Percentiles rank a stretch among this genome's conserved stretches.
phyloP scores from a whole-genome alignment of 208 protist genomes.

The Trypanosoma rangeli region DNA sequence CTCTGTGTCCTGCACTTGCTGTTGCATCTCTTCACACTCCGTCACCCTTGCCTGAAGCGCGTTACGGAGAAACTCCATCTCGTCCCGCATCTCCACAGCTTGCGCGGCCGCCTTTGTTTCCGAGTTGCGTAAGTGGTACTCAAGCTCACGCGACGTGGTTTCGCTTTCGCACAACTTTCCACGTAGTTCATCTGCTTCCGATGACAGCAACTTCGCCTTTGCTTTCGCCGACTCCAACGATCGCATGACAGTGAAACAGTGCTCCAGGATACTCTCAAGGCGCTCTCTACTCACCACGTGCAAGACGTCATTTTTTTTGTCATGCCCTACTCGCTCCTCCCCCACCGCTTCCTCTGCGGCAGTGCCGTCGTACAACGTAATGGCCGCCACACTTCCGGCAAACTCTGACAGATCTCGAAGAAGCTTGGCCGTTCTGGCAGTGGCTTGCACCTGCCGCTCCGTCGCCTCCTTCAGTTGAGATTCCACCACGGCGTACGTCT shows the following conservation, averaged over 20 bases:
- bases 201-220: conserved; percentile 11
- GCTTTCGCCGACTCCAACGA: conserved; percentile 7
- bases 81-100: not conserved
- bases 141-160: conserved; percentile 4
- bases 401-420: conserved; percentile 18
- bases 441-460: conserved; percentile 19
- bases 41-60: conserved; percentile 2
- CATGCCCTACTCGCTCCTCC: not conserved
- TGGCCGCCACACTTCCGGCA: conserved; percentile 22
- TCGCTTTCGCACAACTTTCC: conserved; percentile 15
- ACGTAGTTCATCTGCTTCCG: conserved; percentile 17
- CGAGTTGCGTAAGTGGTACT: conserved; percentile 1
- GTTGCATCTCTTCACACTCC: conserved; percentile 16
- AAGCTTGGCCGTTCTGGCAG: conserved; percentile 10
- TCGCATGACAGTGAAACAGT: conserved; percentile 14
- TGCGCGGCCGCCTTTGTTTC: not conserved
- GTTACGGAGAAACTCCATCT: conserved; percentile 13
- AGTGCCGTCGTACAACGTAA: conserved; percentile 6
- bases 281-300: conserved; percentile 4
- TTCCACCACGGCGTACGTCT: conserved; percentile 4
- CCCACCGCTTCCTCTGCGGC: not conserved
- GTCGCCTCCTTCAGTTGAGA: conserved; percentile 18
- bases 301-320: not conserved
- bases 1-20: conserved; percentile 5
- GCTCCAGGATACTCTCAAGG: conserved; percentile 12